A percentile compares a stretch with the other conserved stretches of the same genome.
Conservation (phyloP, 2,329 filamentous ascomycete genomes). For the Fusarium brachygibbosum region DNA sequence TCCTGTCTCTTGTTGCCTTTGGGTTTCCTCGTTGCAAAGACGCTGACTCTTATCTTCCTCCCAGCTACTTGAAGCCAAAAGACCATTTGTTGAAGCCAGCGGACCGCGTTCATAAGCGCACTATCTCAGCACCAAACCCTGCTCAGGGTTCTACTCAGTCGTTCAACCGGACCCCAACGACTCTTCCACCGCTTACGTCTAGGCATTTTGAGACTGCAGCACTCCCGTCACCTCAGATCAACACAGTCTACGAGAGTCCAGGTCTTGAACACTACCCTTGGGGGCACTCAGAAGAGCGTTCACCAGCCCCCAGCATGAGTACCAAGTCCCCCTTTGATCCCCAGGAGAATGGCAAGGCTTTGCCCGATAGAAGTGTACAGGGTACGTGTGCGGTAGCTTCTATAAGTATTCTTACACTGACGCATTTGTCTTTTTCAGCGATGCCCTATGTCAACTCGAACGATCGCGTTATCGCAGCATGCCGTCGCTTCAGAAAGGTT, state of each 20-base stretch:
- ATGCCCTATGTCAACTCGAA: conserved; percentile 27
- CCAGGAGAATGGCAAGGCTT: conserved; percentile 12
- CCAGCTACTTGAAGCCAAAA: conserved; percentile 30
- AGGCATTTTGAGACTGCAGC: conserved; percentile 33
- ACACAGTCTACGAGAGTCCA: conserved; percentile 28
- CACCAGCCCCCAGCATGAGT: conserved; percentile 25
- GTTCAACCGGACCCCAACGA: conserved; percentile 37
- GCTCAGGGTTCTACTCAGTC: conserved; percentile 44
- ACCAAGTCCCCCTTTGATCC: conserved; percentile 29
- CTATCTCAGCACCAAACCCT: conserved; percentile 64
- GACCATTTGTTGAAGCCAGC: conserved; percentile 36
- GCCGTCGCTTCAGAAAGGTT: conserved; percentile 34
- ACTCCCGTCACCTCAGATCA: conserved; percentile 30
- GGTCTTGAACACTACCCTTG: conserved; percentile 35
- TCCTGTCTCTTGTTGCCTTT: not conserved
- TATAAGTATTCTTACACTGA: conserved; percentile 8
- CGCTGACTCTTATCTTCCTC: conserved; percentile 18
- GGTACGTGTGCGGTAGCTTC: conserved; percentile 13
- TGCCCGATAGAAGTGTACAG: conserved; percentile 21
- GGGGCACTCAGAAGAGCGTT: conserved; percentile 22
- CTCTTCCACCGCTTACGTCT: conserved; percentile 38
- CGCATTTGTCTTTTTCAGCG: conserved; percentile 2
- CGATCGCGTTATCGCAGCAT: conserved; percentile 42
- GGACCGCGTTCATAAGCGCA: conserved; percentile 61
- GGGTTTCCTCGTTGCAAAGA: not conserved